phyloP scores from a whole-genome alignment of 768 basidiomycete genomes.

The Lentinula sp. region DNA sequence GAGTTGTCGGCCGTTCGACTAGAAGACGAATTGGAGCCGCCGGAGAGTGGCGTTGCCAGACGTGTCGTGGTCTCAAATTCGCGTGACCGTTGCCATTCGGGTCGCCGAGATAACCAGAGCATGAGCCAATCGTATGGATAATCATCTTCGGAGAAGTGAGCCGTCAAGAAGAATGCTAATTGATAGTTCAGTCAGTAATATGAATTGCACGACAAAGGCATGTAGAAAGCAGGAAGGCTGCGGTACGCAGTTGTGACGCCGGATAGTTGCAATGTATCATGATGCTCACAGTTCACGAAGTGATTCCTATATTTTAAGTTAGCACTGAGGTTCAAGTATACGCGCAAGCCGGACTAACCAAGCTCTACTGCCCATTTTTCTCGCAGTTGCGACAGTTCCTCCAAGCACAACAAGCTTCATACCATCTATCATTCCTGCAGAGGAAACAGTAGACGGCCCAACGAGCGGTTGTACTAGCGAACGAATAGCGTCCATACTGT shows the following conservation, averaged over 20 bases:
- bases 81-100: conserved; percentile 85
- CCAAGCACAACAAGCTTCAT: conserved; percentile 88
- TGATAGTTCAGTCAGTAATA: neutral
- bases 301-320: conserved; percentile 50
- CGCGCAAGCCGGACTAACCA: conserved; percentile 42
- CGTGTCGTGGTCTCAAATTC: conserved; percentile 88
- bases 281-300: conserved; percentile 76
- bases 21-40: conserved; percentile 28
- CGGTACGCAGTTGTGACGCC: neutral
- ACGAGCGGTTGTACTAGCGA: conserved; percentile 79
- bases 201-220: neutral
- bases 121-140: conserved; percentile 90
- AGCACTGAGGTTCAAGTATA: neutral
- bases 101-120: conserved; percentile 79
- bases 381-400: conserved; percentile 82
- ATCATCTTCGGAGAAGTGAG: conserved; percentile 87
- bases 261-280: neutral
- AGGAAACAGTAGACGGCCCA: conserved; percentile 58
- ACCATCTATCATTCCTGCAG: conserved; percentile 72
- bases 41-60: conserved; percentile 44
- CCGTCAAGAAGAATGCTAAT: conserved; percentile 80
- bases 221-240: neutral
- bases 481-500: conserved; percentile 69
- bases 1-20: conserved; percentile 45
- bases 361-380: conserved; percentile 75